Evolutionary conservation across 805 yeast species (phyloP).

Genomic region (Wickerhamomyces chambardii): DNA sequence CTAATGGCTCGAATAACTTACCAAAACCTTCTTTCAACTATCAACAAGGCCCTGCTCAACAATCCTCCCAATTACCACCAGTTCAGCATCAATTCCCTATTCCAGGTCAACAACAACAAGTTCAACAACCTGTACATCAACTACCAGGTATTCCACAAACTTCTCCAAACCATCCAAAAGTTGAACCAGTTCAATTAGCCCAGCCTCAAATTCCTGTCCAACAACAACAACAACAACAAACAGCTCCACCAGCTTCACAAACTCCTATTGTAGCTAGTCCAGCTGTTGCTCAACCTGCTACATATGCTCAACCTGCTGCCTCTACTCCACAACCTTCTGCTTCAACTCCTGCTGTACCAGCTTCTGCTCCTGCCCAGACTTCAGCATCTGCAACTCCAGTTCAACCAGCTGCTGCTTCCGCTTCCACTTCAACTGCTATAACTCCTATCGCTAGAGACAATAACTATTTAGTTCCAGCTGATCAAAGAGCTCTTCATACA

Average conservation of each 20-base stretch:
- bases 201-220: constrained; percentile 6
- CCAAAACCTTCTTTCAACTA: constrained; percentile 14
- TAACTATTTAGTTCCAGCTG: constrained; percentile 27
- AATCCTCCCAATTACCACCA: constrained; percentile 21
- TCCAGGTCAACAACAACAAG: constrained; percentile 17
- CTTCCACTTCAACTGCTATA: constrained; percentile 11
- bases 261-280: constrained; percentile 13
- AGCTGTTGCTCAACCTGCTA: constrained; percentile 6
- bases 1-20: constrained; percentile 16
- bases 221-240: constrained; percentile 8
- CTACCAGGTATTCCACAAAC: constrained; percentile 8
- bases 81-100: constrained; percentile 18
- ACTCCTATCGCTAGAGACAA: constrained; percentile 16
- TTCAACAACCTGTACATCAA: constrained; percentile 17
- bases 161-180: constrained; percentile 20
- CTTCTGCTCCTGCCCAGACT: constrained; percentile 9
- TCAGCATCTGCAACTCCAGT: constrained; percentile 6
- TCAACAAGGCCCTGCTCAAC: constrained; percentile 19
- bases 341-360: constrained; percentile 10
- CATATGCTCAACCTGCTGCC: constrained; percentile 7
- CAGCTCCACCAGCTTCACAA: constrained; percentile 11
- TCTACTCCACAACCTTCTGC: constrained; percentile 19
- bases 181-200: constrained; percentile 1
- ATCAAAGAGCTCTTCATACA: constrained; percentile 38
- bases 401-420: constrained; percentile 5